Conservation (phyloP, 345 rosid genomes). For the Combretum micranthum region DNA sequence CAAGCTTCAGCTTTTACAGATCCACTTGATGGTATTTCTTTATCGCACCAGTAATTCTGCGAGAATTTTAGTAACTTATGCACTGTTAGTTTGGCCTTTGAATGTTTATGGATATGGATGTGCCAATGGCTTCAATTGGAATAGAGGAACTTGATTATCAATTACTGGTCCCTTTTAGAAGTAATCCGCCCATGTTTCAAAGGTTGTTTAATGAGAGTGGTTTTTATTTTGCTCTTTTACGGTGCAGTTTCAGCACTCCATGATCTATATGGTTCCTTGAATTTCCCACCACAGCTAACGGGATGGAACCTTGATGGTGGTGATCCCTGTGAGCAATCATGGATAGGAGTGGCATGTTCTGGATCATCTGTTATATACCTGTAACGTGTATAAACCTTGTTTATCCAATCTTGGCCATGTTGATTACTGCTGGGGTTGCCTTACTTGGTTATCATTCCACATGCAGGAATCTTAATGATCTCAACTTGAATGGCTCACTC, state of each 20-base stretch:
- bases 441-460: neutral
- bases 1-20: conserved; percentile 44
- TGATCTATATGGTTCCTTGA: conserved; percentile 52
- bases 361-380: conserved; percentile 60
- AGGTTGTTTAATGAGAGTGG: neutral
- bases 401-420: neutral
- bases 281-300: conserved; percentile 49
- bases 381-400: conserved; percentile 26
- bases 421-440: neutral
- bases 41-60: neutral
- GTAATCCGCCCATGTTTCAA: neutral
- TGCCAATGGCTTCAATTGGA: no score
- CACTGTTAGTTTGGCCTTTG: conserved; percentile 8
- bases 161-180: neutral
- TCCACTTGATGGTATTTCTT: conserved; percentile 57
- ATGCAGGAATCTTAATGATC: conserved; percentile 46
- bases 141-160: no score
- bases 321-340: conserved; percentile 74
- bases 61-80: neutral
- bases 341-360: conserved; percentile 83
- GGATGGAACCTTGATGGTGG: conserved; percentile 68
- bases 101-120: neutral
- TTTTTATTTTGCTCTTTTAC: conserved; percentile 1
- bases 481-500: conserved; percentile 59
- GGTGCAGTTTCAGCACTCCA: conserved; percentile 56